Evolutionary conservation across 169 alveolate species (phyloP).

Genomic region (Plasmodium billcollinsi): DNA sequence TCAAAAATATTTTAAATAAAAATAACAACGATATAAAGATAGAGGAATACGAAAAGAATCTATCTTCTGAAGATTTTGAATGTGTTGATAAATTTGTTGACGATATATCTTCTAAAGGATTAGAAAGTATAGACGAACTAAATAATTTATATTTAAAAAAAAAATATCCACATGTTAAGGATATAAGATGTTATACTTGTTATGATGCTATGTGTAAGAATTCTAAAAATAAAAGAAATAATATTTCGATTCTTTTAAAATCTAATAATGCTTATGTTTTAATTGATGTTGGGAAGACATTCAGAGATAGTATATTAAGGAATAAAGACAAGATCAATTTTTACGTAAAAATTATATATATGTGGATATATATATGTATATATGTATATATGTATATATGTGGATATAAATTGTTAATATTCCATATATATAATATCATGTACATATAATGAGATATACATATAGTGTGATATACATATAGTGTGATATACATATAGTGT

Average conservation of each 20-base stretch:
- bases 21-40: slow-evolving; percentile 3
- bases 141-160: slow-evolving; percentile 52
- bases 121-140: slow-evolving; percentile 51
- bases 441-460: no score
- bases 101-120: slow-evolving; percentile 25
- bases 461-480: no score
- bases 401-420: no score
- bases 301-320: slow-evolving; percentile 46
- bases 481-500: no score
- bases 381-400: no score
- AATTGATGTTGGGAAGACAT: slow-evolving; percentile 71
- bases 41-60: slow-evolving; percentile 6
- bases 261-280: slow-evolving; percentile 61
- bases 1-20: slow-evolving; percentile 32
- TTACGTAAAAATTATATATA: slow-evolving; percentile 20
- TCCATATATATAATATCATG: no score
- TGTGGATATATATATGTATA: background rate
- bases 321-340: slow-evolving; percentile 55
- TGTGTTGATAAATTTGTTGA: slow-evolving; percentile 48
- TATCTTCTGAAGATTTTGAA: slow-evolving; percentile 43
- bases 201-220: slow-evolving; percentile 41
- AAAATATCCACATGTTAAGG: slow-evolving; percentile 20
- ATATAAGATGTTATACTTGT: slow-evolving; percentile 54
- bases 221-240: slow-evolving; percentile 70
- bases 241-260: slow-evolving; percentile 43